A percentile compares a stretch with the other conserved stretches of the same genome.
phyloP scores from a whole-genome alignment of 2,329 filamentous ascomycete species.

The Diaporthe batatas region DNA sequence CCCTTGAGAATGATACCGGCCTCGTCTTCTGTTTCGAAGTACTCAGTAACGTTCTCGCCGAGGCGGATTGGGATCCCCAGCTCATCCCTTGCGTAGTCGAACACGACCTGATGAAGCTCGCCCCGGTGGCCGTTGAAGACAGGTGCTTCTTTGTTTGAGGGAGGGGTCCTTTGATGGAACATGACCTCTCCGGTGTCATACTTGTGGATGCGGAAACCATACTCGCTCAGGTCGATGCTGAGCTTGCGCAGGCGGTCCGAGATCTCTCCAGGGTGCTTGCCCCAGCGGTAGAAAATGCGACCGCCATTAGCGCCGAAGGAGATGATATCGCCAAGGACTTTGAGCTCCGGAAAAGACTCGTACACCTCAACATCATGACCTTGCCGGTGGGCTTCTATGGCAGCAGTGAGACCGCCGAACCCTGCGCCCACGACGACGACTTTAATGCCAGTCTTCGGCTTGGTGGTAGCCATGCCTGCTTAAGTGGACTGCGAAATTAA shows the following conservation, averaged over 20 bases:
- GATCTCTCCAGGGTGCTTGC: conserved; percentile 57
- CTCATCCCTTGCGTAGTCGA: conserved; percentile 68
- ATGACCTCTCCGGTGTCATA: conserved; percentile 71
- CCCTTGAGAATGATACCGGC: conserved; percentile 65
- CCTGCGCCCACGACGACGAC: conserved; percentile 67
- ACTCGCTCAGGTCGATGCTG: conserved; percentile 64
- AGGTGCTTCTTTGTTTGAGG: conserved; percentile 60
- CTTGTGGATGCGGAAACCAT: conserved; percentile 74
- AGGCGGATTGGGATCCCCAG: conserved; percentile 69
- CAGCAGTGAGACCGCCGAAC: conserved; percentile 72
- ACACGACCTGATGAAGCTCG: conserved; percentile 71
- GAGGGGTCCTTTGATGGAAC: conserved; percentile 65
- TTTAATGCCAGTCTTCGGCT: conserved; percentile 62
- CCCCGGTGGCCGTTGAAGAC: conserved; percentile 72
- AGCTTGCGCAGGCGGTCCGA: conserved; percentile 61
- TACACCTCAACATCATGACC: conserved; percentile 71
- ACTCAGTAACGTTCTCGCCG: conserved; percentile 63
- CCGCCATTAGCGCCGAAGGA: conserved; percentile 72
- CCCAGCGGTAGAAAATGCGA: conserved; percentile 72
- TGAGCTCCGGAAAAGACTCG: conserved; percentile 69
- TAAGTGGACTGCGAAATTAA: not conserved
- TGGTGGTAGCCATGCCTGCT: conserved; percentile 21
- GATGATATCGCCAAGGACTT: conserved; percentile 72
- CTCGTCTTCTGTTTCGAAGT: conserved; percentile 65
- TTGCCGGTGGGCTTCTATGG: conserved; percentile 73